Base-by-base conservation (phyloP, 306 rosid genomes). In the Quercus rubra region DNA sequence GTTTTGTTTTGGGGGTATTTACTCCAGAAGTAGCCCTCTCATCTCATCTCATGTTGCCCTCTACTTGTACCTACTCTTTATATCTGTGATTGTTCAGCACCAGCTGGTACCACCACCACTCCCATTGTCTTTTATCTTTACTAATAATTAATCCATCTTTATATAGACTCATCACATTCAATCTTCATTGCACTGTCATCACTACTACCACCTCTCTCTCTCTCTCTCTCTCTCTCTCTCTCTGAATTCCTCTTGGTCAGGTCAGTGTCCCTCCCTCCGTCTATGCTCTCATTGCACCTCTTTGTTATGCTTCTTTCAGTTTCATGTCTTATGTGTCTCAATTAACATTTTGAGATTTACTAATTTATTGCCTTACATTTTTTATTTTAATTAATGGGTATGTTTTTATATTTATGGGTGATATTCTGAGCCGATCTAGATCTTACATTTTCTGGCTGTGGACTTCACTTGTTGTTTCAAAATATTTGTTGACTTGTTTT, bases 161-260 rank as follows among this genome's bases (percentile, higher is more conserved):
- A 81, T 89, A 94, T 88, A 88, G 70, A 84, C 83, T 66, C 85
- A 56, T 10, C 83, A 19, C 82, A 66, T 71, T 80, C 78, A n/a
- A 18, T 33, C 73, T 79, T 77, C 38, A 82, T 81, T 83, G 78
- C 78, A 79, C 78, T 85, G 63, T 58, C 85, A 77, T 80, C 72
- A 78, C 52, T 73, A 12, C 46, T 49, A 49, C 82, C 18, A 38
- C 63, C 84, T 71, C 79, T 38, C 46, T 38, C 10, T 35, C 74
- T n/a, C 86, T 69, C 62, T 80, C 30, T 27, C 79, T 81, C 1
- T 23, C 23, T 23, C 21, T 85, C 77, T 85, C 84, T 77, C 92
- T 89, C 92, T 87, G 77, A 85, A 83, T 89, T 89, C 91, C 91
- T 90, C 85, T 70, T 72, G 17, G 72, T 84, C 91, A 86, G 93